These are phyloP conservation scores for Exophiala alcalophila DNA, from an alignment of 2,329 filamentous ascomycete genomes.

Conservation along the genomic window DNA sequence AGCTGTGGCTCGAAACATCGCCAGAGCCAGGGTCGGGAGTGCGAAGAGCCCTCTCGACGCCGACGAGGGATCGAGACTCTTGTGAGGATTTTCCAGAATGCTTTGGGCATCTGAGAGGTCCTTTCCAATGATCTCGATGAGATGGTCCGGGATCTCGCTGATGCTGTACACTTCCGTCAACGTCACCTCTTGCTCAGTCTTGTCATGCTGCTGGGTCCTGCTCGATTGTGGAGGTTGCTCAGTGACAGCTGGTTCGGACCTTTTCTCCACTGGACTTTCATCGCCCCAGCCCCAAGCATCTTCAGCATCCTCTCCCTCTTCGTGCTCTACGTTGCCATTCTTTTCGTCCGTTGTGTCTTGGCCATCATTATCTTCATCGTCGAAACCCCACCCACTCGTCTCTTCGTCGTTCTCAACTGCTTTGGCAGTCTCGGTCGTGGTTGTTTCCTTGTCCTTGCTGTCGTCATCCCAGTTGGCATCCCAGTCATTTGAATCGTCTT, in stretches of 20 bases:
- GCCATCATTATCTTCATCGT: slow-evolving; percentile 39
- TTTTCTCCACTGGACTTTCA: slow-evolving; percentile 48
- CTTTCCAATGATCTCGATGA: slow-evolving; percentile 49
- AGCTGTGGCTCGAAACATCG: slow-evolving; percentile 51
- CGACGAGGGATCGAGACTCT: slow-evolving; percentile 36
- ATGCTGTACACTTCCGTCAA: slow-evolving; percentile 84
- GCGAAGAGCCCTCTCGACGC: slow-evolving; percentile 43
- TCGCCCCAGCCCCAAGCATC: slow-evolving; percentile 89
- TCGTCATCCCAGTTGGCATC: slow-evolving; percentile 72
- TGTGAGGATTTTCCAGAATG: slow-evolving; percentile 38
- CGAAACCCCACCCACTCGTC: slow-evolving; percentile 50
- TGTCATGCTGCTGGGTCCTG: slow-evolving; percentile 4
- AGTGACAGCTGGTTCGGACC: slow-evolving; percentile 11
- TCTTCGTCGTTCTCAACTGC: slow-evolving; percentile 39
- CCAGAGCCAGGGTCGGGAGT: slow-evolving; percentile 47
- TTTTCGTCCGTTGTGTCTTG: slow-evolving; percentile 36
- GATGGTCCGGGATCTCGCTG: slow-evolving; percentile 78
- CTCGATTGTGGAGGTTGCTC: slow-evolving; percentile 12
- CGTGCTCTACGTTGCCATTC: slow-evolving; percentile 21
- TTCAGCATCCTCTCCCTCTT: slow-evolving; percentile 41
- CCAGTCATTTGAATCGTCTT: slow-evolving; percentile 60
- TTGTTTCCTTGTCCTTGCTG: slow-evolving; percentile 5
- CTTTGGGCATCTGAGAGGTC: slow-evolving; percentile 43
- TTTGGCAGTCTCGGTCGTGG: not conserved
- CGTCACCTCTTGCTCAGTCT: slow-evolving; percentile 61